phyloP scores from a whole-genome alignment of 768 basidiomycete species.

The Kwoniella sp. region DNA sequence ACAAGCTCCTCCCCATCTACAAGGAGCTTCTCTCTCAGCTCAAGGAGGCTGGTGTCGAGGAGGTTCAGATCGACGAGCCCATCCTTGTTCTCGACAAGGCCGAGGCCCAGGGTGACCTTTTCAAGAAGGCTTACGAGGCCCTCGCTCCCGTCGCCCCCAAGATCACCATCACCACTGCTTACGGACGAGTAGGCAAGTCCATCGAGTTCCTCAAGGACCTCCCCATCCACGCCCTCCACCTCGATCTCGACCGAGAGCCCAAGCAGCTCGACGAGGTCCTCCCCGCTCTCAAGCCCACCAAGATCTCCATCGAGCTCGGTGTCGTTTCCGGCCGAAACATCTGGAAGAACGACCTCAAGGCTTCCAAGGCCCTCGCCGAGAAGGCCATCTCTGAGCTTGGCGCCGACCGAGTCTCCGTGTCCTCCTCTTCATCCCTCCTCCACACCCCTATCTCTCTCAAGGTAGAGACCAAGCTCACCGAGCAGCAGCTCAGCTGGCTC shows the following conservation, averaged over 20 bases:
- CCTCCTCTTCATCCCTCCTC: slow-evolving; percentile 94
- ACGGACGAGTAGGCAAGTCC: slow-evolving; percentile 91
- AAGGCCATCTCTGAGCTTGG: slow-evolving; percentile 80
- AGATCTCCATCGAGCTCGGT: slow-evolving; percentile 81
- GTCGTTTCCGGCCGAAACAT: slow-evolving; percentile 97
- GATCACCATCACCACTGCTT: slow-evolving; percentile 93
- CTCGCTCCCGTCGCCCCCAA: slow-evolving; percentile 79
- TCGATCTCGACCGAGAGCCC: slow-evolving; percentile 92
- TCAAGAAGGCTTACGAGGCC: slow-evolving; percentile 70
- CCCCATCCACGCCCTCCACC: slow-evolving; percentile 87
- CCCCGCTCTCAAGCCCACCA: slow-evolving; percentile 75
- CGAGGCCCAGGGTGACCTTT: slow-evolving; percentile 70
- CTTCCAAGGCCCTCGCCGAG: slow-evolving; percentile 74
- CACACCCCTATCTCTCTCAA: slow-evolving; percentile 96
- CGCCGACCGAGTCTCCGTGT: slow-evolving; percentile 75
- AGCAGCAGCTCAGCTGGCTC: slow-evolving; percentile 94
- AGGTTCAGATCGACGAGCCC: slow-evolving; percentile 96
- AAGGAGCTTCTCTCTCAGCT: slow-evolving; percentile 81
- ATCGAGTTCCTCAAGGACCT: slow-evolving; percentile 82
- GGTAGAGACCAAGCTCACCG: slow-evolving; percentile 82
- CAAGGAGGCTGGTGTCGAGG: slow-evolving; percentile 86
- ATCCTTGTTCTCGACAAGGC: slow-evolving; percentile 88
- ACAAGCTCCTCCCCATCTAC: slow-evolving; percentile 87
- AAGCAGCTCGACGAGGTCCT: slow-evolving; percentile 78
- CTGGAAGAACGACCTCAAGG: slow-evolving; percentile 94